Evolutionary conservation across 2,329 filamentous ascomycete genomes (phyloP), one percentile per base, ranked within the genome.

Genomic region (Raffaelea arxii): DNA sequence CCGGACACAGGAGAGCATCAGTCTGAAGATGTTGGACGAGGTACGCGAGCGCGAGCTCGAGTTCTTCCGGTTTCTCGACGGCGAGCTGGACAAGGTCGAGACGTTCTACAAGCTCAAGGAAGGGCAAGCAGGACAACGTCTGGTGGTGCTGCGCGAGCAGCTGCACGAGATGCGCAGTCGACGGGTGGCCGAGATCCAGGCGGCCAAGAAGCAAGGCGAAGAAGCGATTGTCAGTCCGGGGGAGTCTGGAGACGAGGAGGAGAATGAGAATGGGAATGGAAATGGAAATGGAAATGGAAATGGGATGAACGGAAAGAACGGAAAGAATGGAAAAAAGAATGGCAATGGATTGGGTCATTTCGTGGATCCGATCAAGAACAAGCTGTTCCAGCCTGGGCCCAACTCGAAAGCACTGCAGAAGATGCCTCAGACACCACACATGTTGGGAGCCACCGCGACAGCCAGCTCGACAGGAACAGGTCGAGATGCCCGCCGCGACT

Each of bases 101-200:
- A 66, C 71, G 0, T 98, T 98, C 59, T 97, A 97, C 68, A 81
- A 78, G 55, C 68, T 78, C 54, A 96, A 96, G 60, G 92, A 98
- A 60, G 76, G 86, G 24, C 87, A 96, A 59, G 87, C 91, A 0
- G 84, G 80, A 0, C 69, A 82, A 46, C 78, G 90, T 2, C 68
- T 96, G 22, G 67, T 70, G 1, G 62, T 84, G 4, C 70, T 98
- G 41, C 78, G 86, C 37, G 80, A 89, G 44, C 92, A 98, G 61
- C 72, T 98, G 25, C 90, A 94, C 59, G 85, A 94, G 56, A 95
- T 97, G 88, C 78, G 89, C 39, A 88, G 94, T 60, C 78, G 84
- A 14, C 80, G 91, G 21, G 74, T 87, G 24, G 75, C 83, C 44
- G 88, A 96, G 59, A 70, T 88, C 48, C 64, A 74, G 50, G 66